A percentile compares a stretch with the other conserved stretches of the same genome.
Conservation (phyloP, 768 basidiomycete species). For the Trametes cinnabarina region DNA sequence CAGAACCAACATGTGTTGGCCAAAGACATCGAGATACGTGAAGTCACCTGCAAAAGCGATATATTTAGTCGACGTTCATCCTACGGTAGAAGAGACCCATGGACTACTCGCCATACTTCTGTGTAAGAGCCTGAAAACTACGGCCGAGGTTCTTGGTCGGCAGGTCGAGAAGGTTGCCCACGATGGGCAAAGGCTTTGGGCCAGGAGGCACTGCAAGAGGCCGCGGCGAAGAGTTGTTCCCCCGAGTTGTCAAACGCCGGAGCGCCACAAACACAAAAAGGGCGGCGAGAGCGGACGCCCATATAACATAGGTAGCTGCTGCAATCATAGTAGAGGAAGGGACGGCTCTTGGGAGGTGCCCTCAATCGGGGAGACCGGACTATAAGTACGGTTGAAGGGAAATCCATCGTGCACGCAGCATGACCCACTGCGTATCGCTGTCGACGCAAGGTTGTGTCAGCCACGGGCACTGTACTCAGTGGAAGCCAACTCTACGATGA, state of each 20-base stretch:
- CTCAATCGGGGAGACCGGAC: not conserved
- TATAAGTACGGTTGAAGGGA: not conserved
- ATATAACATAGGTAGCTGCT: not conserved
- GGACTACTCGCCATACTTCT: conserved; percentile 4
- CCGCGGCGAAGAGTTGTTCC: not conserved
- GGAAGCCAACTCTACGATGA: no score
- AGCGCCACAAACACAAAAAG: not conserved
- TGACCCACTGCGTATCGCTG: no score
- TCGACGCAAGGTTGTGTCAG: not conserved
- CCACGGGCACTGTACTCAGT: not conserved
- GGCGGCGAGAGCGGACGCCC: not conserved
- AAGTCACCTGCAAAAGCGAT: conserved; percentile 23
- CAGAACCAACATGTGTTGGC: conserved; percentile 21
- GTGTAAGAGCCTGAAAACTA: not conserved
- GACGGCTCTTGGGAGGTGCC: not conserved
- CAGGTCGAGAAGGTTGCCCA: conserved; percentile 27
- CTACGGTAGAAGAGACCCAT: no score
- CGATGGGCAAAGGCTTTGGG: conserved; percentile 22
- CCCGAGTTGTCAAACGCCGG: not conserved
- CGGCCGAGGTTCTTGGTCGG: conserved; percentile 18
- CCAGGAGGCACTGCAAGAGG: conserved; percentile 23
- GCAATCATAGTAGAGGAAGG: not conserved
- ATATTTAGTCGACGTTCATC: not conserved
- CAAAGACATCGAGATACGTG: conserved; percentile 19
- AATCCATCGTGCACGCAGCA: no score